phyloP scores from a whole-genome alignment of 306 rosid genomes.

The Pyrus pyrifolia region DNA sequence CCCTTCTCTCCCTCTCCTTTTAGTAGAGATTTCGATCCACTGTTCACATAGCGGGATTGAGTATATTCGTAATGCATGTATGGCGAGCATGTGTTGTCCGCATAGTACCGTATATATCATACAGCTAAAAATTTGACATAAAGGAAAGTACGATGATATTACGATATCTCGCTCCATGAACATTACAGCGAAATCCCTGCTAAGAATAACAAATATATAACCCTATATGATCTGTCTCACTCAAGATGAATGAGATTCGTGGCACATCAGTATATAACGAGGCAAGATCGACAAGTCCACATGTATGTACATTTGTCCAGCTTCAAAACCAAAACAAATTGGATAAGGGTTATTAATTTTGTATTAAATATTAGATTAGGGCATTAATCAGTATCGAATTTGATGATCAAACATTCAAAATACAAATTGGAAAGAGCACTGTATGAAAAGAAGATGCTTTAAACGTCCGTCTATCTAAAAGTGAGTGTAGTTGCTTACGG shows the following conservation, averaged over 20 bases:
- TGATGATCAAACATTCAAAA: neutral
- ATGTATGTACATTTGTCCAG: neutral
- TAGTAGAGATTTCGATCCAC: neutral
- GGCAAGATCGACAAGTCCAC: neutral
- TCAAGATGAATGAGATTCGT: neutral
- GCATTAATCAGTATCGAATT: neutral
- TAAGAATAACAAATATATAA: neutral
- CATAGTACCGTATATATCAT: too few relatives aligned
- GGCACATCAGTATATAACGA: neutral
- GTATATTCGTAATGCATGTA: neutral
- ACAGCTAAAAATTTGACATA: neutral
- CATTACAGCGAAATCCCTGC: neutral
- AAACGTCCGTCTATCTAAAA: slow-evolving; percentile 6
- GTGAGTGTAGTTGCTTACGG: neutral
- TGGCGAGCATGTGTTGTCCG: neutral
- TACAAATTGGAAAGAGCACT: neutral
- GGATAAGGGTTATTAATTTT: too few relatives aligned
- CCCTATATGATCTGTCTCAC: neutral
- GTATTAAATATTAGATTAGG: neutral
- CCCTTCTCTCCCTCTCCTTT: neutral
- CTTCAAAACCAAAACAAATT: neutral
- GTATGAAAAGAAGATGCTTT: neutral
- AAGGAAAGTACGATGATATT: neutral
- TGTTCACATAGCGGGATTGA: neutral
- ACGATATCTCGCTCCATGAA: neutral